Conservation (phyloP, 352 stramenopile genomes). For the Phytophthora palmivora region DNA sequence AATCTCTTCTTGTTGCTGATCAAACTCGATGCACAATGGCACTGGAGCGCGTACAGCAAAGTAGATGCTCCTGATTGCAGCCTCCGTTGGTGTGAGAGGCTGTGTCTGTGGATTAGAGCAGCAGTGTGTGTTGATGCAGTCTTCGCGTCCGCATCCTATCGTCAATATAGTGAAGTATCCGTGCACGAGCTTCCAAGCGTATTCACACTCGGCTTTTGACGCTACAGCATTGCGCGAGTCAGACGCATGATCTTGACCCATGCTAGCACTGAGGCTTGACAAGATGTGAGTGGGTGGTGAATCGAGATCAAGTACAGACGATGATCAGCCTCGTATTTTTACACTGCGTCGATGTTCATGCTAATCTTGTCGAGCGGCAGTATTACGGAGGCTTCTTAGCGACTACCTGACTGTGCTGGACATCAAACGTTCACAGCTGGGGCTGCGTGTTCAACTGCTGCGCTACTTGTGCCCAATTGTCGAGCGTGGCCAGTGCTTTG, state of each 20-base stretch:
- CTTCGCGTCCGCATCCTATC: constrained; percentile 41
- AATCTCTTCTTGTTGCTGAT: neutral
- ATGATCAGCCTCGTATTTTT: constrained; percentile 41
- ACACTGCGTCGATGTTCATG: constrained; percentile 26
- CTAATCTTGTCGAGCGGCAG: constrained; percentile 32
- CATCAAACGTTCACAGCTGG: constrained; percentile 33
- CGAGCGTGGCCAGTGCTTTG: constrained; percentile 62
- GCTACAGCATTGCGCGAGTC: neutral
- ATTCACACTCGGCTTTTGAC: constrained; percentile 28
- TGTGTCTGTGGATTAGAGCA: constrained; percentile 33
- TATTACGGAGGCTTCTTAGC: constrained; percentile 27
- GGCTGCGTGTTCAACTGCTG: constrained; percentile 52
- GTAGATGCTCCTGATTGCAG: constrained; percentile 57
- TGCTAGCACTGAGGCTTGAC: constrained; percentile 20
- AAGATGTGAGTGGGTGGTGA: constrained; percentile 4
- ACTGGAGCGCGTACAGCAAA: constrained; percentile 51
- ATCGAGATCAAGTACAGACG: constrained; percentile 14
- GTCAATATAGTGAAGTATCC: constrained; percentile 75
- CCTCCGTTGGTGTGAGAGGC: constrained; percentile 44
- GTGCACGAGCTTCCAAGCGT: constrained; percentile 64
- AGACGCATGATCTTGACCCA: constrained; percentile 18
- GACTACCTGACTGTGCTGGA: constrained; percentile 24
- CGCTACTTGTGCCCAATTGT: constrained; percentile 70
- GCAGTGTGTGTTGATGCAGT: constrained; percentile 52
- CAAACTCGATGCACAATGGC: constrained; percentile 47